Evolutionary conservation across 352 stramenopile genomes (phyloP).

Genomic region (Pythium sp.): DNA sequence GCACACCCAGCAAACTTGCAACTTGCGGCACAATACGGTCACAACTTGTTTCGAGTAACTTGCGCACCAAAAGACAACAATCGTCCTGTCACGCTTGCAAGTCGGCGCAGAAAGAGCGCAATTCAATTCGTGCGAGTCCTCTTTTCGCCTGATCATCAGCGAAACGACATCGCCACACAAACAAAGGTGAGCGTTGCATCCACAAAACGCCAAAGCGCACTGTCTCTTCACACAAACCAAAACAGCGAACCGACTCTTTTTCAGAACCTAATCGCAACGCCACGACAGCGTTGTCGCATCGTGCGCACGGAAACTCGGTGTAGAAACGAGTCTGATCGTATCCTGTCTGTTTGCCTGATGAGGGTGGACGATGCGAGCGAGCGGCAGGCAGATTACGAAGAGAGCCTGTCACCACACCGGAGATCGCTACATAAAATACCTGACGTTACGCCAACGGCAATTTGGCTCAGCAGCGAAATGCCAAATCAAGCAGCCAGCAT

Average conservation of each 20-base stretch:
- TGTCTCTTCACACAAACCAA: neutral
- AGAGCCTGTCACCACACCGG: too few species aligned
- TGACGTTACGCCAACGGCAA: neutral
- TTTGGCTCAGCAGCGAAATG: neutral
- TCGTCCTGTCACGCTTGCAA: neutral
- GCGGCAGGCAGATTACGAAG: neutral
- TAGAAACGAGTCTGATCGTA: neutral
- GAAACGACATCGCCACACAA: neutral
- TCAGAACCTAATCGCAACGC: slow-evolving; percentile 1
- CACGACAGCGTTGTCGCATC: neutral
- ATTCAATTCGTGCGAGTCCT: neutral
- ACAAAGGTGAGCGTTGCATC: neutral
- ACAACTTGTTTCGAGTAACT: neutral
- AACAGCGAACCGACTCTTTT: neutral
- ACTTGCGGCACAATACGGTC: neutral
- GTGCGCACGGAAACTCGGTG: neutral
- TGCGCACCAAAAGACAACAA: neutral
- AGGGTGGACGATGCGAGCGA: neutral
- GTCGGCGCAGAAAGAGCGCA: neutral
- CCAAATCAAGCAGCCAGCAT: neutral
- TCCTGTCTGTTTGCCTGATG: neutral
- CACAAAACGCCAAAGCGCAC: neutral
- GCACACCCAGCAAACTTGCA: neutral
- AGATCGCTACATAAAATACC: neutral
- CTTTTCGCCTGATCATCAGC: neutral